phyloP scores from a whole-genome alignment of 768 basidiomycete genomes.

The Lepiota venenata region DNA sequence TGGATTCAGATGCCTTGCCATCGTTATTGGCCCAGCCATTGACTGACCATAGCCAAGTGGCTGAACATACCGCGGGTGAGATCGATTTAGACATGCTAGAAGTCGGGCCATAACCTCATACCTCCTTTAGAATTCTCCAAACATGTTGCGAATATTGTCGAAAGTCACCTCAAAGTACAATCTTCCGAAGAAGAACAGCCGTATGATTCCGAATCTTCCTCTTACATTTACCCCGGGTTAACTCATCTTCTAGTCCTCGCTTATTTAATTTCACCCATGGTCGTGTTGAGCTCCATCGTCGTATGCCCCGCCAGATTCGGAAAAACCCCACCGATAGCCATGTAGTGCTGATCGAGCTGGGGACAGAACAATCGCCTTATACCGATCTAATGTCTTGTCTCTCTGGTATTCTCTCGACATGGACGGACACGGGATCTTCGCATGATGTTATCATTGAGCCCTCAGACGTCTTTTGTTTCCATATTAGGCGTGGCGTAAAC shows the following conservation, averaged over 20 bases:
- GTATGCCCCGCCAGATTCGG: slow-evolving; percentile 17
- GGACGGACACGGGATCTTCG: slow-evolving; percentile 25
- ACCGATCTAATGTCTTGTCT: slow-evolving; percentile 62
- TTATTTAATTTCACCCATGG: slow-evolving; percentile 60
- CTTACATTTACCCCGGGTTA: background rate
- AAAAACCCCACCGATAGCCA: slow-evolving; percentile 30
- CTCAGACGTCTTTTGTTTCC: slow-evolving; percentile 63
- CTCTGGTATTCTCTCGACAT: slow-evolving; percentile 34
- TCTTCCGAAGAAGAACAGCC: slow-evolving; percentile 26
- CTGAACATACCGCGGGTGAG: slow-evolving; percentile 19
- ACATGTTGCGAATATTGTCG: slow-evolving; percentile 38
- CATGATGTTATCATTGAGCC: slow-evolving; percentile 62
- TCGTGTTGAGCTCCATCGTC: slow-evolving; percentile 31
- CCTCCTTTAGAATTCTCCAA: slow-evolving; percentile 46
- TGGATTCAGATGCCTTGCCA: slow-evolving; percentile 46
- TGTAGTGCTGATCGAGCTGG: slow-evolving; percentile 51
- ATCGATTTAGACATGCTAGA: background rate
- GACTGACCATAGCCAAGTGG: slow-evolving; percentile 25
- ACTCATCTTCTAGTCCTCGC: slow-evolving; percentile 24
- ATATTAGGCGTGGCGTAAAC: slow-evolving; percentile 27
- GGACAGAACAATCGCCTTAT: slow-evolving; percentile 31
- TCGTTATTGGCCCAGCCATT: slow-evolving; percentile 41
- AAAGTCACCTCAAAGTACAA: slow-evolving; percentile 38
- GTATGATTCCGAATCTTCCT: slow-evolving; percentile 24
- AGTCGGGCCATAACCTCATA: background rate